phyloP scores from a whole-genome alignment of 495 filamentous ascomycete species.

The Melanomma pulvis-pyrius region DNA sequence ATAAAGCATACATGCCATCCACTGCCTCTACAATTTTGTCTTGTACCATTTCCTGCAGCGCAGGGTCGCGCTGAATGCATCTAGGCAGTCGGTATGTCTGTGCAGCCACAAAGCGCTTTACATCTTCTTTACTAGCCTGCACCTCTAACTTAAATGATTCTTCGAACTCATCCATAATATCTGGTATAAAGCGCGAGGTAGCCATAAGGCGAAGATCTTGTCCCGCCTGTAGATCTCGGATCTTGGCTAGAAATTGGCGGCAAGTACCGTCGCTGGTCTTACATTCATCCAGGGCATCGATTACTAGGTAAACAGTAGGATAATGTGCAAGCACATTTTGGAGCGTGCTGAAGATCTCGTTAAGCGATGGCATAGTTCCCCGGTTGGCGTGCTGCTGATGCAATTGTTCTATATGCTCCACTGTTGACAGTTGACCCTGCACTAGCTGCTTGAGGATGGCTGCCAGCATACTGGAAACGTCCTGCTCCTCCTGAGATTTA shows the following conservation, averaged over 20 bases:
- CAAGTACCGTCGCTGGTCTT: conserved; percentile 10
- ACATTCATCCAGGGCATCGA: conserved; percentile 56
- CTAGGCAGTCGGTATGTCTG: conserved; percentile 19
- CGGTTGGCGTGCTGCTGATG: conserved; percentile 5
- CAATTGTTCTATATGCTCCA: neutral
- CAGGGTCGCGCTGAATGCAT: conserved; percentile 17
- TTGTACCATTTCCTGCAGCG: conserved; percentile 16
- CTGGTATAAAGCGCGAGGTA: conserved; percentile 34
- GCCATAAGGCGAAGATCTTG: conserved; percentile 35
- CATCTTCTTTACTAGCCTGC: conserved; percentile 29
- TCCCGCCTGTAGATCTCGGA: conserved; percentile 42
- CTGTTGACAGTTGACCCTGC: conserved; percentile 34
- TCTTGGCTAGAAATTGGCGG: conserved; percentile 38
- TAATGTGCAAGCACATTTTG: conserved; percentile 35
- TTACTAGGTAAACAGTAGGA: conserved; percentile 47
- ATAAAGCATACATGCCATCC: conserved; percentile 34
- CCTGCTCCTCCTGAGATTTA: conserved; percentile 44
- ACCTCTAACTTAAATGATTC: conserved; percentile 25
- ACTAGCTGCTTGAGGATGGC: conserved; percentile 49
- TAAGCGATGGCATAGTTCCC: conserved; percentile 11
- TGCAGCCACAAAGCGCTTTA: conserved; percentile 25
- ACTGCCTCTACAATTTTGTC: conserved; percentile 26
- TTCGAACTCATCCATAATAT: conserved; percentile 24
- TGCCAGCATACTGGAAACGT: conserved; percentile 39
- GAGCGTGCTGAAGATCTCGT: conserved; percentile 32